Conservation (phyloP, 169 alveolate species). For the Plasmodium billcollinsi region DNA sequence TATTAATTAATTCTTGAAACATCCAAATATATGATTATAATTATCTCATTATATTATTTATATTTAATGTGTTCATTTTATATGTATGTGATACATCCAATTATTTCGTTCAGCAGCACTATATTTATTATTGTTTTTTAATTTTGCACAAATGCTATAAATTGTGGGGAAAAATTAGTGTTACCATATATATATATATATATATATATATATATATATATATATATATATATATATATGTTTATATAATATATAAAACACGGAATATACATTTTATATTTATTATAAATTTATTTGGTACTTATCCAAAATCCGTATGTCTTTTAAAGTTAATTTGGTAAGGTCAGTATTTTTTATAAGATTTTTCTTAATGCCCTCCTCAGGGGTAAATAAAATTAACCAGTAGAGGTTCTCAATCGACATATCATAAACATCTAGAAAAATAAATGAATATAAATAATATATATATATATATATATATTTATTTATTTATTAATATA, state of each 20-base stretch:
- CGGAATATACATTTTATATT: background rate
- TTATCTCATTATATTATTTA: background rate
- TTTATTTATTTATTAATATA: background rate
- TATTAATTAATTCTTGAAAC: background rate
- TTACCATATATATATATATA: too few species aligned
- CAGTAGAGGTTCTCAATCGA: slow-evolving; percentile 50
- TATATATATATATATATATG: background rate
- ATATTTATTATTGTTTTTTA: slow-evolving; percentile 45
- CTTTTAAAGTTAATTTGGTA: slow-evolving; percentile 47
- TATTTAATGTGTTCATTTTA: slow-evolving; percentile 3
- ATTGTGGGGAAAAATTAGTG: background rate
- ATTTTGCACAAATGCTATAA: slow-evolving; percentile 23
- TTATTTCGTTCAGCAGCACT: slow-evolving; percentile 8
- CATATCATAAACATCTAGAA: slow-evolving; percentile 58
- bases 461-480: slow-evolving; percentile 5
- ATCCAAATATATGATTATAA: too few species aligned
- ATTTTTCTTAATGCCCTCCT: slow-evolving; percentile 55
- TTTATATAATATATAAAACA: background rate
- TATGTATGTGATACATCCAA: slow-evolving; percentile 33
- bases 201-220: background rate
- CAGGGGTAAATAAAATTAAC: slow-evolving; percentile 58
- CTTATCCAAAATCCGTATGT: slow-evolving; percentile 66
- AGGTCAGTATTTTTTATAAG: slow-evolving; percentile 47
- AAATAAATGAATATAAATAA: slow-evolving; percentile 6
- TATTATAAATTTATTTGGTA: background rate